phyloP scores from a whole-genome alignment of 176 grass and related monocot genomes.

The Hordeum marinum region DNA sequence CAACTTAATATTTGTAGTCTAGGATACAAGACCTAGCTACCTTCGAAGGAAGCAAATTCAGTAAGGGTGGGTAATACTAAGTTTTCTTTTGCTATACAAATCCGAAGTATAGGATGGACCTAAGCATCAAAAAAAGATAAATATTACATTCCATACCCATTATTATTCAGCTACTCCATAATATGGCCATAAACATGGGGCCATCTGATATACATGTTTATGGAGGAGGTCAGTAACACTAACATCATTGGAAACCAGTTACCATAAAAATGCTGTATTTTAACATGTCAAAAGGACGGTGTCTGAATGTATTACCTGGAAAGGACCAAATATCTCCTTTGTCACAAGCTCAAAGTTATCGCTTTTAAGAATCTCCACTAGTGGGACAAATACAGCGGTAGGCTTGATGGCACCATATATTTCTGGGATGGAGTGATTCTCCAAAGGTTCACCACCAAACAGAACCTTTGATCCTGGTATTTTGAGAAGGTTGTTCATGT shows the following conservation, averaged over 20 bases:
- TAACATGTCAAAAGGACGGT: not conserved
- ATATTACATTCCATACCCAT: not conserved
- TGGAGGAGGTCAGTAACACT: not conserved
- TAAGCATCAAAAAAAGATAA: not conserved
- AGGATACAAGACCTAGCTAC: not conserved
- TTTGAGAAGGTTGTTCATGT: slow-evolving; percentile 72
- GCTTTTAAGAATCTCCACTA: slow-evolving; percentile 72
- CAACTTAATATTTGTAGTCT: not conserved
- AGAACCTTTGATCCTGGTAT: slow-evolving; percentile 88
- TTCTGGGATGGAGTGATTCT: slow-evolving; percentile 89
- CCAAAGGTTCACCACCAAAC: slow-evolving; percentile 79
- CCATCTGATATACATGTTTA: not conserved
- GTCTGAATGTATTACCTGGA: slow-evolving; percentile 57
- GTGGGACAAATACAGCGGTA: slow-evolving; percentile 88
- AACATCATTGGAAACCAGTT: not conserved
- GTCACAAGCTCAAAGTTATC: slow-evolving; percentile 81
- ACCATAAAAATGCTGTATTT: not conserved
- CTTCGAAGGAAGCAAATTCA: not conserved
- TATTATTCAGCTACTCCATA: not conserved
- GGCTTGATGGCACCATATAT: slow-evolving; percentile 89
- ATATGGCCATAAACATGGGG: not conserved
- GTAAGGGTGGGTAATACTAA: not conserved
- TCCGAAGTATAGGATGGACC: not conserved
- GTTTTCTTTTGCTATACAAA: not conserved
- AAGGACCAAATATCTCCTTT: slow-evolving; percentile 91